Base-by-base conservation (phyloP, 2,329 filamentous ascomycete genomes). In the Ilyonectria sp. region DNA sequence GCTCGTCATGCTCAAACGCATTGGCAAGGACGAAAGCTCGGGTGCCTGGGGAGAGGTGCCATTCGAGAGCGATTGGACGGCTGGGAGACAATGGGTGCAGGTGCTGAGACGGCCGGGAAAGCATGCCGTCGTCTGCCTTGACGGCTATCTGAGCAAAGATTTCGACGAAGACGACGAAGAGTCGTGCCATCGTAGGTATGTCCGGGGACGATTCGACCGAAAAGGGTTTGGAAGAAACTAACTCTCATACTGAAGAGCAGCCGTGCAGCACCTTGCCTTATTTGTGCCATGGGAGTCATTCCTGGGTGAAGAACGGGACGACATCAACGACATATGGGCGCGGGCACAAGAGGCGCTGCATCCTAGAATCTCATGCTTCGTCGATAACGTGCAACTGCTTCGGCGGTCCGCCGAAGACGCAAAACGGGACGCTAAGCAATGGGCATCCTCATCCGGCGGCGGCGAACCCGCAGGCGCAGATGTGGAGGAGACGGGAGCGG, bases 401-500 rank as follows among this genome's bases (percentile, higher is more conserved):
- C 35, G 35, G 35, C 53, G 53, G 19, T 56, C 35, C 10, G 53
- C 10, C 6, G 53, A 56, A 56, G 53, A 40, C 35, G 53, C 33
- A 10, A 56, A 56, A 21, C 53, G 53, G 11, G 53, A 56, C 35
- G 53, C 53, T 6, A 49, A 7, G 46, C 46, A 49, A 26, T 49
- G 46, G 46, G 17, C 46, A 21, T 3, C 46, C 46, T 21, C 19
- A 40, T 3, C 35, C 11, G 35, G 35, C 35, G 35, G 17, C 35
- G 35, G 11, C 6, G 35, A 57, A 44, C 35, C 8, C 35, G 35
- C 35, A 40, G 35, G 9, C 8, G 35, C 17, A 13, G 35, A 15
- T n/a, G n/a, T n/a, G n/a, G n/a, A 13, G 35, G 35, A 40, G 35
- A 15, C n/a, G n/a, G n/a, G n/a, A n/a, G n/a, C n/a, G n/a, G n/a